These are phyloP conservation scores for Pseudoscleropodium purum DNA, from an alignment of 225 moss, liverwort and hornwort genomes.

Conservation along the genomic window DNA sequence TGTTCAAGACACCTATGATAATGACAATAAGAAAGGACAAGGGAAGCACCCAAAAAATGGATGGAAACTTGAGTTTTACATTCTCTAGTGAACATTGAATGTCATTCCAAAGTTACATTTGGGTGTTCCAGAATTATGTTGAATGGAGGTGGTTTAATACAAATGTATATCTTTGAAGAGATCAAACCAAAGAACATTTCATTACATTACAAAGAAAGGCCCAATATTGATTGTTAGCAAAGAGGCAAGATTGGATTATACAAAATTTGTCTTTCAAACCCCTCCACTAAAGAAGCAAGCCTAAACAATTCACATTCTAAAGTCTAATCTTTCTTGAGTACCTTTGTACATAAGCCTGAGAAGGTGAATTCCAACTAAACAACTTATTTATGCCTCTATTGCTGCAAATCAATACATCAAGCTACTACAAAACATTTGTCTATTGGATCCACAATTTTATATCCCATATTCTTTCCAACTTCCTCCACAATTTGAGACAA, in stretches of 20 bases:
- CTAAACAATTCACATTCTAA: not conserved
- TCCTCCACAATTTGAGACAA: not conserved
- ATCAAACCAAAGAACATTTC: no score
- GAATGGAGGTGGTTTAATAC: no score
- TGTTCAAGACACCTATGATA: no score
- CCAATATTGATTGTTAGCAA: no score
- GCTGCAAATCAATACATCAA: not conserved
- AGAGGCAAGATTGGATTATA: not conserved
- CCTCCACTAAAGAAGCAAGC: fast-evolving
- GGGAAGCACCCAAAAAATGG: no score
- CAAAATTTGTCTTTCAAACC: not conserved
- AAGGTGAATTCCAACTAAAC: not conserved
- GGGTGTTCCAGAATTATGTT: fast-evolving
- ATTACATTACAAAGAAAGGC: no score
- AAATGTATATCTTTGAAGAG: no score
- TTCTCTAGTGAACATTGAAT: no score
- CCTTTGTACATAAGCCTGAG: fast-evolving
- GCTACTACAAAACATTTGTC: fast-evolving
- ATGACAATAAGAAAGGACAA: no score
- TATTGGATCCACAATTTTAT: fast-evolving
- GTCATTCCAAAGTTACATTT: no score
- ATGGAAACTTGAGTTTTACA: no score
- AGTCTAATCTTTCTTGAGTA: not conserved
- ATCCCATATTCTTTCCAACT: not conserved
- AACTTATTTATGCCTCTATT: fast-evolving